Conservation (phyloP, 345 rosid genomes). For the Acer yangbiense region DNA sequence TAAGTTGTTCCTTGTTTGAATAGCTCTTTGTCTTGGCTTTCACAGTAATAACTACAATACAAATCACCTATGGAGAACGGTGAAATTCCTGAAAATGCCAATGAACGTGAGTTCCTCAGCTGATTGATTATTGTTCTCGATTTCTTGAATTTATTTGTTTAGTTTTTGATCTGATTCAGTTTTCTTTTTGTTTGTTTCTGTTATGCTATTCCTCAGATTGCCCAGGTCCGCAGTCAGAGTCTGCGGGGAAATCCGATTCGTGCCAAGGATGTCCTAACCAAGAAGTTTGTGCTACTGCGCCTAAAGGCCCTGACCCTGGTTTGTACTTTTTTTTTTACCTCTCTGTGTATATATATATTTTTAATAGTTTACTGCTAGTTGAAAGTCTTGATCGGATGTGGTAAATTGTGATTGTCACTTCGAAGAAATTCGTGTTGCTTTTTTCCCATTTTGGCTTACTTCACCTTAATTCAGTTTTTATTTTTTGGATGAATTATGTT, state of each 20-base stretch:
- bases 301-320: constrained; percentile 99
- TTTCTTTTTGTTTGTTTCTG: neutral
- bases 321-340: constrained; percentile 2
- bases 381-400: neutral
- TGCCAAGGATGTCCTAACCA: constrained; percentile 97
- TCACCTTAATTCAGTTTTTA: neutral
- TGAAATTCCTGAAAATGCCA: constrained; percentile 67
- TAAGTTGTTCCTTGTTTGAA: neutral
- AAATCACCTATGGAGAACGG: constrained; percentile 54
- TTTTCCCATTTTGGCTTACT: neutral
- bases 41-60: neutral
- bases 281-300: constrained; percentile 84
- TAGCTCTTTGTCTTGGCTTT: neutral
- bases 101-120: constrained; percentile 35
- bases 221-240: constrained; percentile 78
- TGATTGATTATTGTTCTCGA: neutral
- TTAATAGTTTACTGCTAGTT: neutral
- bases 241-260: constrained; percentile 80
- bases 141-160: neutral
- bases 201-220: constrained; percentile 55
- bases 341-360: neutral
- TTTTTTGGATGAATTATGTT: constrained; percentile 10
- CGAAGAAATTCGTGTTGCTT: neutral
- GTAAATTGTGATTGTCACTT: neutral
- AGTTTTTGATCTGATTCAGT: neutral